phyloP scores from a whole-genome alignment of 2,329 filamentous ascomycete species.

The Capronia epimyces region DNA sequence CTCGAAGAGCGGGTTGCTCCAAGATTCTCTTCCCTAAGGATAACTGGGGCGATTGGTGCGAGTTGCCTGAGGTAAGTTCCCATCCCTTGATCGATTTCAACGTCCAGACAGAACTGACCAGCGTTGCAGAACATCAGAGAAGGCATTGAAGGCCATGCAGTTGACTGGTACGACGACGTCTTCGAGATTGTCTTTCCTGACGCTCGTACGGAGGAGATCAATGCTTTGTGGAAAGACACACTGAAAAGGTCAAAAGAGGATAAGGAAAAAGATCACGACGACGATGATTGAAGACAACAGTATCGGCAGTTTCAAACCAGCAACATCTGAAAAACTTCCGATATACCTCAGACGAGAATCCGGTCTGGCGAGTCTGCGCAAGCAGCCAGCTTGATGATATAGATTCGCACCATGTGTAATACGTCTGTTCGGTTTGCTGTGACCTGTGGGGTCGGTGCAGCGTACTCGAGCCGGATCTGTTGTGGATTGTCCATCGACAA shows the following conservation, averaged over 20 bases:
- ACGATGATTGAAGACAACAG: slow-evolving; percentile 4
- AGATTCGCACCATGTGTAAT: not conserved
- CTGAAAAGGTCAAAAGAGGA: slow-evolving; percentile 47
- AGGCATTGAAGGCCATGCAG: slow-evolving; percentile 84
- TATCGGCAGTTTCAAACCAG: not conserved
- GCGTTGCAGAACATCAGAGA: slow-evolving; percentile 90
- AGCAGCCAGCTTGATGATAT: not conserved
- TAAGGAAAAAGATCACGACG: slow-evolving; percentile 22
- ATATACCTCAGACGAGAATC: not conserved
- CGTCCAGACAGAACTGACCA: slow-evolving; percentile 53
- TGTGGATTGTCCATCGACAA: not conserved
- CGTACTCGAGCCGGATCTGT: not conserved
- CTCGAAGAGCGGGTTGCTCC: slow-evolving; percentile 82
- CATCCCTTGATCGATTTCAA: not conserved
- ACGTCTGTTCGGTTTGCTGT: not conserved
- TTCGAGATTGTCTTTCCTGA: slow-evolving; percentile 85
- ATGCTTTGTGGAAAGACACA: slow-evolving; percentile 63
- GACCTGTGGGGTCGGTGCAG: too few relatives aligned
- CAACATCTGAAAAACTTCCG: not conserved
- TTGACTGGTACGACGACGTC: slow-evolving; percentile 89
- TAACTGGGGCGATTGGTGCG: slow-evolving; percentile 94
- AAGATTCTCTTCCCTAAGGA: slow-evolving; percentile 93
- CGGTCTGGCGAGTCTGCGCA: not conserved
- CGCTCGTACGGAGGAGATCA: slow-evolving; percentile 67
- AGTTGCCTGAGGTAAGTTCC: slow-evolving; percentile 80